Evolutionary conservation across 2,329 filamentous ascomycete species (phyloP), one percentile per base, ranked within the genome.

Genomic region (Cercospora zeae-maydis): DNA sequence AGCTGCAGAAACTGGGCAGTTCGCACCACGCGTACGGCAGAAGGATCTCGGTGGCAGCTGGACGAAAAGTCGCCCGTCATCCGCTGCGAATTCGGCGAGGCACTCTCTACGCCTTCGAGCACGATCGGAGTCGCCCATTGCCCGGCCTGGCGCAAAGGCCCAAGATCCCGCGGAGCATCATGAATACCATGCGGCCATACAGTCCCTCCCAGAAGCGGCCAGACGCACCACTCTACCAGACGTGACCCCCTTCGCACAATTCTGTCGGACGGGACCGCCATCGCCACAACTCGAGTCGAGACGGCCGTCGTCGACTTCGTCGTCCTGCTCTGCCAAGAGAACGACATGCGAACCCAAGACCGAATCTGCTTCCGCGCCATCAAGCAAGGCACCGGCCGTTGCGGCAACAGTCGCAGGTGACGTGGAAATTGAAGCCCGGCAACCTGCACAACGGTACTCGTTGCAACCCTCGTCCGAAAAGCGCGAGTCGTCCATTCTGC

Each of bases 1-100:
- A 65, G 80, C 79, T 33, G 80, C 80, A 16, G 80, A 82, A 70
- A 82, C 79, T 36, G 80, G 80, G 14, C 80, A 82, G 65, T 74
- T 82, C 24, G 70, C 69, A 10, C 73, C 74, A 11, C 66, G 72
- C 16, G 58, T 61, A 10, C 62, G 69, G 7, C 27, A 58, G 27
- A 58, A 65, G 3, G 64, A 64, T 9, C 45, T 61, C 10, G 69
- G 69, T 55, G 58, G 62, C 13, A 61, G 63, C 13, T 67, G 61
- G 66, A 59, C 63, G 7, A 64, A 59, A 36, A 58, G 36, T 11
- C 45, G 57, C 7, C 14, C 57, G 1, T 59, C 45, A 6, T 36
- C 57, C 2, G 19, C 47, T 5, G 30, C 57, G 11, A 34, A 42
- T 11, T 39, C 13, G 10, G 57, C 27, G 24, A 37, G 52, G 16